Percentiles rank a stretch among this genome's conserved stretches.
Conservation (phyloP, 345 rosid species). For the Eucalyptus dawsonii region DNA sequence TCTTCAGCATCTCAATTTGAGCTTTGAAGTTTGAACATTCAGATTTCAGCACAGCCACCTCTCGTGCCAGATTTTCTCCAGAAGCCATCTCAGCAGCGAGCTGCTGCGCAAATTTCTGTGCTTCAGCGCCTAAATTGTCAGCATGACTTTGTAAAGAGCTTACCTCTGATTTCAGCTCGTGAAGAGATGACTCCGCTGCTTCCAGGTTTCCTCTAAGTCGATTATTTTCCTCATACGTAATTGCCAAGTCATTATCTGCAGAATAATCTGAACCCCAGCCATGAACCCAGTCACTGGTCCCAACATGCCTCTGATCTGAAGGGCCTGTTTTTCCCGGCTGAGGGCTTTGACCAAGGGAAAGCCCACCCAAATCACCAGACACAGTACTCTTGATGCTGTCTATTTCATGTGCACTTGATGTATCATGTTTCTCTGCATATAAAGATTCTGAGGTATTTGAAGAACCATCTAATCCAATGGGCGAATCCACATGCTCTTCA, state of each 20-base stretch:
- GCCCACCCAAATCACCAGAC: slow-evolving; percentile 69
- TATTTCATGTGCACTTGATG: slow-evolving; percentile 59
- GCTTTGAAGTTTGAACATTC: slow-evolving; percentile 71
- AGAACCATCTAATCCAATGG: slow-evolving; percentile 76
- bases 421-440: slow-evolving; percentile 77
- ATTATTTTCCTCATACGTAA: slow-evolving; percentile 58
- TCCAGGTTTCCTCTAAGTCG: slow-evolving; percentile 77
- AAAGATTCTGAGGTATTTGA: slow-evolving; percentile 81
- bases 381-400: slow-evolving; percentile 61
- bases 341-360: slow-evolving; percentile 36
- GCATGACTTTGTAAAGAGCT: slow-evolving; percentile 59
- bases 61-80: slow-evolving; percentile 58
- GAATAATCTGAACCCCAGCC: slow-evolving; percentile 71
- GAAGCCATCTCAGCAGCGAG: slow-evolving; percentile 78
- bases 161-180: slow-evolving; percentile 65
- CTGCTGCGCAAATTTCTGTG: slow-evolving; percentile 51
- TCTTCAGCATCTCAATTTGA: slow-evolving; percentile 42
- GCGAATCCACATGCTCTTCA: slow-evolving; percentile 49
- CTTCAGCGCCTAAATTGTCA: slow-evolving; percentile 56
- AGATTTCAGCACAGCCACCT: slow-evolving; percentile 66
- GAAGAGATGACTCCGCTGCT: slow-evolving; percentile 65
- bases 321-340: slow-evolving; percentile 41
- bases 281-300: slow-evolving; percentile 45
- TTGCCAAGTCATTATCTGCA: slow-evolving; percentile 49
- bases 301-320: slow-evolving; percentile 26